A percentile compares a stretch with the other conserved stretches of the same genome.
These are phyloP conservation scores for Citrus hindsii DNA, from an alignment of 345 rosid genomes.

Conservation along the genomic window DNA sequence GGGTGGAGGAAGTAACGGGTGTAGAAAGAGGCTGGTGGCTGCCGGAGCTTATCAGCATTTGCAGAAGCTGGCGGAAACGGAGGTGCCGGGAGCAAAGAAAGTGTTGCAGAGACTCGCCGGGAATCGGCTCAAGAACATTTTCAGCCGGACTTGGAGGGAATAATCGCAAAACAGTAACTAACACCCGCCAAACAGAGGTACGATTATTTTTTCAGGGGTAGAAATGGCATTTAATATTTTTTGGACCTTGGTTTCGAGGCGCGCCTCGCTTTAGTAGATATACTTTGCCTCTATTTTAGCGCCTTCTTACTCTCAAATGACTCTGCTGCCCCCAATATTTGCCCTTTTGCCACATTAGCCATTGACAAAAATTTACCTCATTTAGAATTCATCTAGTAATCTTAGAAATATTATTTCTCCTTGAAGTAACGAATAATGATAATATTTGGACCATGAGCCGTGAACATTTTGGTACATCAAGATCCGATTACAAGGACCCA, in stretches of 20 bases:
- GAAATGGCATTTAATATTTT: not conserved
- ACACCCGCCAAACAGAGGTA: conserved; percentile 42
- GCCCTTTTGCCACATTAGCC: not conserved
- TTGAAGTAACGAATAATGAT: not conserved
- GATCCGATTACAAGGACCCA: not conserved
- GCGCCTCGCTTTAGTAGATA: not conserved
- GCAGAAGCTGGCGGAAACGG: conserved; percentile 55
- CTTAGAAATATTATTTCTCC: no score
- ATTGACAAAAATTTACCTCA: not conserved
- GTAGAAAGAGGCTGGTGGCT: conserved; percentile 47
- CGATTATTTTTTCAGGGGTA: conserved; percentile 13
- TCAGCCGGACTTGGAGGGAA: conserved; percentile 70
- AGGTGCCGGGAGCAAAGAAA: conserved; percentile 62
- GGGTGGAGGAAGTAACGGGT: conserved; percentile 43
- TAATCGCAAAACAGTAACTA: conserved; percentile 26
- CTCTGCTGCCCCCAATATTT: conserved; percentile 2
- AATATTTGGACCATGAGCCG: not conserved
- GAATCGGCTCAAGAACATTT: conserved; percentile 53
- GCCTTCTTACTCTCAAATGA: conserved; percentile 2
- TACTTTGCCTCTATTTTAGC: conserved; percentile 10
- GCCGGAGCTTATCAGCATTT: conserved; percentile 61
- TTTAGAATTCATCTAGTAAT: not conserved
- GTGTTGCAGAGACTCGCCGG: conserved; percentile 63
- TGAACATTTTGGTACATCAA: not conserved
- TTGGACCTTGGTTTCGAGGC: not conserved